Base-by-base conservation (phyloP, 192 early-diverging fungal genomes). In the Backusella circina region DNA sequence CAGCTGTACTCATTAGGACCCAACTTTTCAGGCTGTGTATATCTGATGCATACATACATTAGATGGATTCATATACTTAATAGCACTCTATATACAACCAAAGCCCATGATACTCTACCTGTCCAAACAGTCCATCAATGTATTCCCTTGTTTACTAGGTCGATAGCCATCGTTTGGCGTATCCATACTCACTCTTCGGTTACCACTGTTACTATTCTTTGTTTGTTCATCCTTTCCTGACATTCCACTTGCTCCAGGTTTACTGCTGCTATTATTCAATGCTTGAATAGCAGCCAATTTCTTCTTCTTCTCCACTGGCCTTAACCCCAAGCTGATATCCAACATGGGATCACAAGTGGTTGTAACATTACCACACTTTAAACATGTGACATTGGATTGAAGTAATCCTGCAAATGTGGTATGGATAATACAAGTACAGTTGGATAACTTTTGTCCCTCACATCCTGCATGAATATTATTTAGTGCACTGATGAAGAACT, bases 401-500 rank as follows among this genome's bases (percentile, higher is more conserved):
- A 98, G 78, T 13, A 94, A 78, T 26, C 98, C 98, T 0, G 91
- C 91, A 84, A 98, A 98, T 0, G 94, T 92, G 65, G 91, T 88
- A 80, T 99, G 97, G 15, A 98, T 89, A 28, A 97, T 85, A 74
- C 97, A 99, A 23, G 83, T 65, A 84, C 97, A 98, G 16, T 88
- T 78, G 21, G 78, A 73, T 64, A 80, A 41, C 26, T 39, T 38
- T 75, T 75, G 87, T 84, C 79, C 86, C 77, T 76, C 81, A 39
- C 77, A 93, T 72, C 76, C 87, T 33, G 81, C 86, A 74, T 99
- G 98, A 71, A 99, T 90, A 67, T 91, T 84, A 75, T 98, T 94
- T 66, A 98, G 78, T 6, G 94, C 83, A 12, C 95, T 91, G 50
- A 98, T 96, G 75, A 99, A 95, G 72, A 97, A 99, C 73, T 99